phyloP scores from a whole-genome alignment of 2,329 filamentous ascomycete genomes.

The Drechslera avenae region DNA sequence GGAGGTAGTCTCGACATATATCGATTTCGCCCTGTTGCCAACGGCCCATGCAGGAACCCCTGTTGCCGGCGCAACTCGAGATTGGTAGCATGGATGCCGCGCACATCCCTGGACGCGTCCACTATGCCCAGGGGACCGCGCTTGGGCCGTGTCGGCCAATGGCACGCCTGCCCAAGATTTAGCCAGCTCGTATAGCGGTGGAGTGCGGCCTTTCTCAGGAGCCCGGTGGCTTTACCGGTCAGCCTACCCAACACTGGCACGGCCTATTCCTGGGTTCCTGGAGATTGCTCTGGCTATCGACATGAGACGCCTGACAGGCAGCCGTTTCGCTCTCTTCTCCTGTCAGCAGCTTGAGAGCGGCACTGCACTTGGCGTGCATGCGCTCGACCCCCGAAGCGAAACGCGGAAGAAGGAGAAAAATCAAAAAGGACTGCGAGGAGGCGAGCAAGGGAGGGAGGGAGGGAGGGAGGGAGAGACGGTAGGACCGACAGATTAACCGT shows the following conservation, averaged over 20 bases:
- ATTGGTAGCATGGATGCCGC: conserved; percentile 17
- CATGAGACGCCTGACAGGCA: conserved; percentile 12
- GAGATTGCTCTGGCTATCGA: conserved; percentile 7
- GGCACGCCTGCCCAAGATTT: conserved; percentile 14
- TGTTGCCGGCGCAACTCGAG: conserved; percentile 10
- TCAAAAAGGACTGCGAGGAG: no score
- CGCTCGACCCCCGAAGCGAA: no score
- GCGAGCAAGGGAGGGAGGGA: no score
- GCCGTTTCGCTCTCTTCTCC: conserved; percentile 2
- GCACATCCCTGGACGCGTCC: conserved; percentile 3
- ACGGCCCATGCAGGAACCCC: conserved; percentile 8
- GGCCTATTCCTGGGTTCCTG: conserved; percentile 19
- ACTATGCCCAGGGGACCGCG: conserved; percentile 7
- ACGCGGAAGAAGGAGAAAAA: no score
- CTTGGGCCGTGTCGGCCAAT: conserved; percentile 19
- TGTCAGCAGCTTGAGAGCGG: neutral
- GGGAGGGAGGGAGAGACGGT: neutral
- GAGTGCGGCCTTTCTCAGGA: conserved; percentile 18
- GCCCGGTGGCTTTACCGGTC: conserved; percentile 14
- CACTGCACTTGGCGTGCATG: neutral
- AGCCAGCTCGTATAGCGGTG: conserved; percentile 9
- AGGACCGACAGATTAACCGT: neutral
- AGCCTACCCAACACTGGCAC: conserved; percentile 10
- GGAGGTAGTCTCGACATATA: no score
- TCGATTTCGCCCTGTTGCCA: neutral